Evolutionary conservation across 768 basidiomycete genomes (phyloP), one percentile per base, ranked within the genome.

Genomic region (Calocybe gangraenosa): DNA sequence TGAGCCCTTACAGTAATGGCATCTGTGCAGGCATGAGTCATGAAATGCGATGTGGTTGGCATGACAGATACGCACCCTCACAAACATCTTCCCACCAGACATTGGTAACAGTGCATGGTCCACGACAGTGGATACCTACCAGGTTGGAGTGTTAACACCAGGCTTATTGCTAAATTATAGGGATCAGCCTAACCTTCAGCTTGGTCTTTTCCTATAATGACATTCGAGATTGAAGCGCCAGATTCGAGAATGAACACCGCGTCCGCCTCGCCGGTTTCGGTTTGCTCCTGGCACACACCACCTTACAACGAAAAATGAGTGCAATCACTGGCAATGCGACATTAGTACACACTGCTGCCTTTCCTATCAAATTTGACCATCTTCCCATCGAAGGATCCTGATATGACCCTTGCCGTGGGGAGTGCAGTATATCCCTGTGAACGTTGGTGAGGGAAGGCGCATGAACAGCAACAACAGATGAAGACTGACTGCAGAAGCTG

Each of bases 1-100:
- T 22, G 21, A 20, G 21, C 40, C 23, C 54, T 37, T 15, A 58
- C 57, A 3, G 58, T 59, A 25, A 59, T 51, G 17, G 58, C 58
- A 46, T 59, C 58, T 59, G 37, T 6, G 17, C 17, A 15, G 14
- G 3, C 14, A 17, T 9, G 18, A 22, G 28, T 47, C 18, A 44
- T 15, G 17, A 28, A 18, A 9, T 10, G 5, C 7, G n/a, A 14
- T 9, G n/a, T n/a, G n/a, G n/a, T 7, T 20, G 2, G 13, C n/a
- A 36, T 28, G 4, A 14, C 18, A 17, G 7, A 38, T 40, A 19
- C 42, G 22, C 40, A 62, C 59, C 60, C 48, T 62, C 60, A 32
- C 60, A 62, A 42, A 62, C 60, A 46, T 62, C 60, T 40, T 62
- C 60, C 58, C 57, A 60, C 59, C 60, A 62, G 36, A 62, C 60